A percentile compares a stretch with the other conserved stretches of the same genome.
These are phyloP conservation scores for Aspergillus bridgeri DNA, from an alignment of 495 filamentous ascomycete species.

Conservation along the genomic window DNA sequence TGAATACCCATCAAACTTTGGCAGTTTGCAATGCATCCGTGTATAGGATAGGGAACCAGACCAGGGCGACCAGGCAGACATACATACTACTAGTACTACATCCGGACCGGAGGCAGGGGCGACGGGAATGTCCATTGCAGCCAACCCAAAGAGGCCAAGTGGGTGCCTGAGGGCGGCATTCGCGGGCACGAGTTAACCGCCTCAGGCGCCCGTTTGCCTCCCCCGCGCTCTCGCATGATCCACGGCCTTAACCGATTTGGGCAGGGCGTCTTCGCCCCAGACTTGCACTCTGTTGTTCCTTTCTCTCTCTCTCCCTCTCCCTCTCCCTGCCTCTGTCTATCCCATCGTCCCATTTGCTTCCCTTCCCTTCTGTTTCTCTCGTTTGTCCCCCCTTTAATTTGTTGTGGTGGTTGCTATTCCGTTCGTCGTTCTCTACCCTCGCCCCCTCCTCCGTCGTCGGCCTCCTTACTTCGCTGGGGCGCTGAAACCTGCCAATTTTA, in stretches of 20 bases:
- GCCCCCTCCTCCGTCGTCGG: not conserved
- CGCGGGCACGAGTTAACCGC: slow-evolving; percentile 8
- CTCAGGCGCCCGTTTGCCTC: slow-evolving; percentile 26
- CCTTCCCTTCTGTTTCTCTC: slow-evolving; percentile 5
- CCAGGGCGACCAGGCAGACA: too few species aligned
- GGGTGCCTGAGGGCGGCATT: not conserved
- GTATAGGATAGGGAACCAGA: too few species aligned
- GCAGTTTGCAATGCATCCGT: too few species aligned
- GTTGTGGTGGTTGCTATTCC: not conserved
- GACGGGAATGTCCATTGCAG: too few species aligned
- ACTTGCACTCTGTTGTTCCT: slow-evolving; percentile 10
- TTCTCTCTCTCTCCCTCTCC: slow-evolving; percentile 10
- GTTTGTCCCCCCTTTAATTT: not conserved
- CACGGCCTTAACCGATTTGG: slow-evolving; percentile 25
- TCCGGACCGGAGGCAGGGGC: too few species aligned
- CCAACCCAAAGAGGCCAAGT: not conserved
- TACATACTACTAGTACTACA: too few species aligned
- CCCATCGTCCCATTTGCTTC: too few species aligned
- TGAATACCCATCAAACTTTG: not conserved
- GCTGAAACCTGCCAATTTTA: slow-evolving; percentile 1
- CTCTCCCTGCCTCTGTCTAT: slow-evolving; percentile 1
- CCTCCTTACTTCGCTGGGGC: slow-evolving; percentile 5
- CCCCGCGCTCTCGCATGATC: slow-evolving; percentile 49
- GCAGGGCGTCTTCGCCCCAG: slow-evolving; percentile 18
- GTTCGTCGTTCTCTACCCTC: not conserved